Conservation (phyloP, 2,329 filamentous ascomycete species). For the Phyllachora maydis region DNA sequence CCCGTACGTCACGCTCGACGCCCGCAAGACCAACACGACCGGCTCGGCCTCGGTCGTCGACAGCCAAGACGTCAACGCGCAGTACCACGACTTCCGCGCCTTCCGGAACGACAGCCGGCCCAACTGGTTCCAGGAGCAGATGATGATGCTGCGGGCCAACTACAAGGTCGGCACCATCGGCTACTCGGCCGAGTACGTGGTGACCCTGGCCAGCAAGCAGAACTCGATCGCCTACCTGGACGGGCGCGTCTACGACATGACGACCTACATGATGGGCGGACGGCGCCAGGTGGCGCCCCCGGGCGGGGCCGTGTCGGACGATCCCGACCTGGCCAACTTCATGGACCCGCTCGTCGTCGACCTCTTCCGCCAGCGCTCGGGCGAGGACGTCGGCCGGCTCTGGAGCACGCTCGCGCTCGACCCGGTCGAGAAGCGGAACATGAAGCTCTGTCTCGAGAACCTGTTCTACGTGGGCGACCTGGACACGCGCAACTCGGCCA, state of each 20-base stretch:
- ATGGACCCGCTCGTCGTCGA: constrained; percentile 46
- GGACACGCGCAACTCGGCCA: constrained; percentile 61
- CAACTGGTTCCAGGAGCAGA: constrained; percentile 86
- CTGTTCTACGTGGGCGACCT: constrained; percentile 64
- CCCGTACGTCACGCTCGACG: no score
- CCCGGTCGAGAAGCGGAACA: constrained; percentile 33
- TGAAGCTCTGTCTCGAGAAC: constrained; percentile 62
- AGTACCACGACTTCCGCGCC: constrained; percentile 85
- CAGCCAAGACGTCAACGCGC: constrained; percentile 47
- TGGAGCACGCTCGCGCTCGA: constrained; percentile 28
- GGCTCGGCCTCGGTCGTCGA: constrained; percentile 45
- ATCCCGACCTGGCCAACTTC: constrained; percentile 42
- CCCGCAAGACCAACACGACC: constrained; percentile 55
- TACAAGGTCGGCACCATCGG: constrained; percentile 8
- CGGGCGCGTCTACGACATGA: constrained; percentile 67
- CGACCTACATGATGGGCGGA: constrained; percentile 72
- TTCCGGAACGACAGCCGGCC: constrained; percentile 63
- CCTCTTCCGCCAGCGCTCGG: constrained; percentile 54
- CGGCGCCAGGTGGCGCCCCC: constrained; percentile 39
- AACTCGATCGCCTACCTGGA: constrained; percentile 74
- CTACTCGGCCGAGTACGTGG: constrained; percentile 42
- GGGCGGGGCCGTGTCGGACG: constrained; percentile 53
- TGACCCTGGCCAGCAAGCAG: constrained; percentile 65
- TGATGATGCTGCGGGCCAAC: constrained; percentile 30
- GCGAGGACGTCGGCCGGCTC: constrained; percentile 48